A percentile compares a stretch with the other conserved stretches of the same genome.
Evolutionary conservation across 2,329 filamentous ascomycete species (phyloP).

Genomic region (Cladorrhinum sp.): DNA sequence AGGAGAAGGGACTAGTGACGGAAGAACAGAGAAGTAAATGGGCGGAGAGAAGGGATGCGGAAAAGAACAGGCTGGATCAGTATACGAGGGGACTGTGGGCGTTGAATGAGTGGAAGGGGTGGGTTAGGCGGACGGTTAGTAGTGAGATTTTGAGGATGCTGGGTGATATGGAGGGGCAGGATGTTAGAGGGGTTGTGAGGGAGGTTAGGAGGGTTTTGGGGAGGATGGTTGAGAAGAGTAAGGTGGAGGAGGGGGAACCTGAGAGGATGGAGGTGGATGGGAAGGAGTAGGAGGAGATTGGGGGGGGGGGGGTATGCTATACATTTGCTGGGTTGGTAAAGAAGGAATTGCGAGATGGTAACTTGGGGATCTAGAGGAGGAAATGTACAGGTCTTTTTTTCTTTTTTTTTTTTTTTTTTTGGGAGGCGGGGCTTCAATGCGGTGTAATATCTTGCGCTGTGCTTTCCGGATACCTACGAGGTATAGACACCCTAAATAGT

Average conservation of each 20-base stretch:
- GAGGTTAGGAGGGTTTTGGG: neutral
- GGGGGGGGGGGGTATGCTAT: too few species aligned
- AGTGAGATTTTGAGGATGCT: neutral
- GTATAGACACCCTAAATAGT: too few species aligned
- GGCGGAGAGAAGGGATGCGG: neutral
- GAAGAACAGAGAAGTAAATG: neutral
- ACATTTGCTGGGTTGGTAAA: too few species aligned
- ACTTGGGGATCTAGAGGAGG: too few species aligned
- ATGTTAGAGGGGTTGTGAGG: neutral
- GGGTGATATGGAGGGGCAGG: neutral
- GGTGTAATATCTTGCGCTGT: too few species aligned
- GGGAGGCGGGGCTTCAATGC: too few species aligned
- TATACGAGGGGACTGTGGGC: neutral
- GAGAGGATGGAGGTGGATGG: neutral
- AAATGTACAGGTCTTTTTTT: too few species aligned
- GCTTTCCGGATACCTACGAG: too few species aligned
- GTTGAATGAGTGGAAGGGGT: neutral
- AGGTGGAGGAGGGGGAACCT: neutral
- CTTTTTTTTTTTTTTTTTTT: too few species aligned
- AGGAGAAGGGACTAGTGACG: neutral
- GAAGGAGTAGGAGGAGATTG: neutral
- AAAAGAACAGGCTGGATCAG: neutral
- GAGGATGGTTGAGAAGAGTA: neutral
- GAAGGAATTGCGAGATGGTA: too few species aligned
- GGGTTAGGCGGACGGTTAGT: neutral